Evolutionary conservation across 352 stramenopile genomes (phyloP), one percentile per base, ranked within the genome.

Genomic region (Phytopythium mirpurense): DNA sequence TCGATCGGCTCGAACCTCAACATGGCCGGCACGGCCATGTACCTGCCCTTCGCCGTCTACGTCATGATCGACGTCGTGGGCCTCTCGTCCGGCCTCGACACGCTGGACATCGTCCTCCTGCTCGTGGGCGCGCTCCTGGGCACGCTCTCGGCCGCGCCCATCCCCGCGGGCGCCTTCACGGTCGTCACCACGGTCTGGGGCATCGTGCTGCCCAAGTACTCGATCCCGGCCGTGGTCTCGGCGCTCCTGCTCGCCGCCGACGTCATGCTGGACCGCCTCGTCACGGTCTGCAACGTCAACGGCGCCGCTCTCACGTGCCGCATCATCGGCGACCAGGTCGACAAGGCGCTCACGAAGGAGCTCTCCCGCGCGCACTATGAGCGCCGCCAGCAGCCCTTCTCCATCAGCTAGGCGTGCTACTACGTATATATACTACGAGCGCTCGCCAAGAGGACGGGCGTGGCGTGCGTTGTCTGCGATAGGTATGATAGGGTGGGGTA

Each of bases 21-120:
- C 62, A 88, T 85, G 78, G 82, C 81, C 57, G 83, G 83, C 23
- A 86, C 80, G 27, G 80, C 76, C 14, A 78, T 93, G 24, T 93
- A 93, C 51, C 59, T 93, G 27, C 65, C 74, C 26, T 69, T 90
- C 62, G 62, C 86, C 58, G 65, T 88, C 29, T 80, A 91, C 59
- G 86, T 86, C 56, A 72, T 94, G 49, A 70, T 74, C 21, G 78
- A 86, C 46, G 64, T 78, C 37, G 69, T 70, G 21, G 81, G 75
- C 2, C 59, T 86, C 12, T 54, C 36, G 5, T 51, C 51, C 19
- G 35, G 76, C 8, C 55, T 88, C 23, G 71, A 63, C 27, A 52
- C 52, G 43, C 55, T 67, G 8, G 60, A 79, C 27, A 56, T 84
- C 51, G 47, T 69, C 31, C 52, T 87, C 24, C 61, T 86, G 12